phyloP scores from a whole-genome alignment of 2,329 filamentous ascomycete species.

The Epichloe baconii region DNA sequence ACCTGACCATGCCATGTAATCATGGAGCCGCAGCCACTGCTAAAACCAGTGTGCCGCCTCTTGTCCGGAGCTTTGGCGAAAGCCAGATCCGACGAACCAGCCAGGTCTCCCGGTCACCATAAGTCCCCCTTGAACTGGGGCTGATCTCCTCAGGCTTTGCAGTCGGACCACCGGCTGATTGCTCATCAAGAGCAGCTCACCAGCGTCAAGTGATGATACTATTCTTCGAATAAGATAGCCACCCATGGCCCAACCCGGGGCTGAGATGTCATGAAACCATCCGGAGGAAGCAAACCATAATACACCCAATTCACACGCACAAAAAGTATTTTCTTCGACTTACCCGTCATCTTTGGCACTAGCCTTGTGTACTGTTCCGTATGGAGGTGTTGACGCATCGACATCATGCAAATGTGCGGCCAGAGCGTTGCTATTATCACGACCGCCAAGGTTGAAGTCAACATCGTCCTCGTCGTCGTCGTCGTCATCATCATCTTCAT shows the following conservation, averaged over 20 bases:
- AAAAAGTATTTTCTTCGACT: slow-evolving; percentile 13
- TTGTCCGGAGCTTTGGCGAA: background rate
- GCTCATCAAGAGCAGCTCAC: background rate
- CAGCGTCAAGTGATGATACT: background rate
- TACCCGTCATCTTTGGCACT: slow-evolving; percentile 46
- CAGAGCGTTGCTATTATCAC: slow-evolving; percentile 17
- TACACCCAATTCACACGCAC: background rate
- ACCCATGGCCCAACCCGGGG: background rate
- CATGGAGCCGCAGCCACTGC: background rate
- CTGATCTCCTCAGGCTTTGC: background rate
- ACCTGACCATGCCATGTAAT: background rate
- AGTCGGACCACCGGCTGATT: background rate
- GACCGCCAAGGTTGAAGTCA: slow-evolving; percentile 43
- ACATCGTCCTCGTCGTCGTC: slow-evolving; percentile 38
- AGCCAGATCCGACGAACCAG: background rate
- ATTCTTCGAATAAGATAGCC: background rate
- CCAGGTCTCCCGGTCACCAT: background rate
- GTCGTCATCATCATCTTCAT: slow-evolving; percentile 35
- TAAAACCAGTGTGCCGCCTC: background rate
- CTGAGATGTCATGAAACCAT: background rate
- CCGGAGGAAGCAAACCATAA: background rate
- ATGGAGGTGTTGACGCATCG: slow-evolving; percentile 18
- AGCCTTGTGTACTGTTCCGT: slow-evolving; percentile 36
- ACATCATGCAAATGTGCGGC: slow-evolving; percentile 18
- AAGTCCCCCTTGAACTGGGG: background rate